phyloP scores from a whole-genome alignment of 306 rosid genomes.

The Echinosophora koreensis region DNA sequence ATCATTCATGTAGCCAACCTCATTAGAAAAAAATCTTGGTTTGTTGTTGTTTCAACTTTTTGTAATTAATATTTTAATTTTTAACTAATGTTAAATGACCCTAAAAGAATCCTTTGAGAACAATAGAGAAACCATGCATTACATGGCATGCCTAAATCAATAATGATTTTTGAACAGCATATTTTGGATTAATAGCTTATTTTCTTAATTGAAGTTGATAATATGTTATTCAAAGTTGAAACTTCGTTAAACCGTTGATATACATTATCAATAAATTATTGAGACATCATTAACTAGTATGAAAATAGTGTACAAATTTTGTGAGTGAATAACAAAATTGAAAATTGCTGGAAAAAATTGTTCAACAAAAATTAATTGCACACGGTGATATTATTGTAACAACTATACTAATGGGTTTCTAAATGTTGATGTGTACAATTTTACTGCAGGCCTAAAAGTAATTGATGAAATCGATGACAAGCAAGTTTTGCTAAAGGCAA shows the following conservation, averaged over 20 bases:
- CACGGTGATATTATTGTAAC: neutral
- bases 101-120: too few species aligned
- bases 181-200: neutral
- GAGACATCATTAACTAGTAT: neutral
- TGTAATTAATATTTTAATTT: too few species aligned
- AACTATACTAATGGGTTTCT: neutral
- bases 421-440: slow-evolving; percentile 6
- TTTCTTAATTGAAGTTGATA: neutral
- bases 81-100: too few species aligned
- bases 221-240: neutral
- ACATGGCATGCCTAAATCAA: too few species aligned
- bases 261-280: too few species aligned
- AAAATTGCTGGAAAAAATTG: too few species aligned
- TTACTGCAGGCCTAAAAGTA: slow-evolving; percentile 44
- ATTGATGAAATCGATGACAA: slow-evolving; percentile 32
- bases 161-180: too few species aligned
- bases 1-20: too few species aligned
- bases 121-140: too few species aligned
- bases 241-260: neutral
- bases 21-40: too few species aligned
- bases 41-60: too few species aligned
- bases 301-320: too few species aligned
- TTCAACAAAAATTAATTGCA: neutral
- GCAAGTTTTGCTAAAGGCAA: slow-evolving; percentile 5
- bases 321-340: neutral